phyloP scores from a whole-genome alignment of 2,329 filamentous ascomycete genomes.

The Cladophialophora yegresii region DNA sequence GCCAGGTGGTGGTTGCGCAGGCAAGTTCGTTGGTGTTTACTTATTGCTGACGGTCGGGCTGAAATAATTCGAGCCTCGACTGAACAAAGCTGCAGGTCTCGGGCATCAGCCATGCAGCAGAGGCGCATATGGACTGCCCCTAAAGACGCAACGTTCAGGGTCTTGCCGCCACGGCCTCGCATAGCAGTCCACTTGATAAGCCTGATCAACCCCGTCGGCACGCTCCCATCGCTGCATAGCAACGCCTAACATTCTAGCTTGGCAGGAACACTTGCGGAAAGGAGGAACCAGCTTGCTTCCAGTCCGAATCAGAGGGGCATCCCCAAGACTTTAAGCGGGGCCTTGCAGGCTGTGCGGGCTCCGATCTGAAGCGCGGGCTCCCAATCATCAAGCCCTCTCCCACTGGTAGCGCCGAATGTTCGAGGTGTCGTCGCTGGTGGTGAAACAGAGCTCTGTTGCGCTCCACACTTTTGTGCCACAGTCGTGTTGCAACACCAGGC shows the following conservation, averaged over 20 bases:
- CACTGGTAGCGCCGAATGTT: background rate
- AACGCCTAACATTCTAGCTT: conserved; percentile 12
- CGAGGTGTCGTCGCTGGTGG: conserved; percentile 6
- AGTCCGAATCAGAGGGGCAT: background rate
- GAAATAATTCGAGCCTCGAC: conserved; percentile 18
- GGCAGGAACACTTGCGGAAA: conserved; percentile 13
- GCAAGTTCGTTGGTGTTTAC: background rate
- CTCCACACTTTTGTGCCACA: conserved; percentile 1
- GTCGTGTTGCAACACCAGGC: background rate
- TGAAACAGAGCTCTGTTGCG: conserved; percentile 10
- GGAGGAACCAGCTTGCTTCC: conserved; percentile 3
- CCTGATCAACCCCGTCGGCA: conserved; percentile 4
- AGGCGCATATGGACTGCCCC: conserved; percentile 9
- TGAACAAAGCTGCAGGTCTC: conserved; percentile 8
- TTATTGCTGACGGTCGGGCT: conserved; percentile 15
- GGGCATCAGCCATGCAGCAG: conserved; percentile 10
- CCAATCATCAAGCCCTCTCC: conserved; percentile 5
- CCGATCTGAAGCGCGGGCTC: conserved; percentile 4
- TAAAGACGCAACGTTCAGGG: conserved; percentile 14
- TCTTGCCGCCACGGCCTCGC: conserved; percentile 7
- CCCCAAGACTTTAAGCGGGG: conserved; percentile 13
- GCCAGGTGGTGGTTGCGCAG: conserved; percentile 9
- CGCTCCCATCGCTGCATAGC: conserved; percentile 11
- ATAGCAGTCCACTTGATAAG: conserved; percentile 14
- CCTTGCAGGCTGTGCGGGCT: background rate